Percentiles rank a stretch among this genome's conserved stretches.
These are phyloP conservation scores for Exophiala sideris DNA, from an alignment of 2,329 filamentous ascomycete species.

Conservation along the genomic window DNA sequence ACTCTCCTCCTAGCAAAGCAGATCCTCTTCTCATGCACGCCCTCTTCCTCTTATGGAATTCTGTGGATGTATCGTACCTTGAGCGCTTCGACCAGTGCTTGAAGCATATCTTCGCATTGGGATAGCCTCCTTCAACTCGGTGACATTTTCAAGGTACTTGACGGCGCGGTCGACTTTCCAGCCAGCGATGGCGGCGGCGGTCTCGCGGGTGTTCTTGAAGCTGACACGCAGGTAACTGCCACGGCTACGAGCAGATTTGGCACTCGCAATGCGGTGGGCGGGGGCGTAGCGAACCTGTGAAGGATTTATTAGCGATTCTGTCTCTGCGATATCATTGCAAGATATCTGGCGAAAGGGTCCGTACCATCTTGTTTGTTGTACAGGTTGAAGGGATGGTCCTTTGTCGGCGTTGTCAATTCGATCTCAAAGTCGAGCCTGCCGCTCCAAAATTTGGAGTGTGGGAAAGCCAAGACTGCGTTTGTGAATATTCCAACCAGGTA, in stretches of 20 bases:
- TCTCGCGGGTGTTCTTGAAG: slow-evolving; percentile 99
- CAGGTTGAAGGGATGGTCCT: slow-evolving; percentile 21
- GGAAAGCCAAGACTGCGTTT: slow-evolving; percentile 16
- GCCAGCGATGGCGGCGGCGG: slow-evolving; percentile 98
- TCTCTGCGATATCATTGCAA: not conserved
- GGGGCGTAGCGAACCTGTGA: slow-evolving; percentile 90
- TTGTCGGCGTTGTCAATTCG: slow-evolving; percentile 20
- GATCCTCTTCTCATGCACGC: slow-evolving; percentile 1
- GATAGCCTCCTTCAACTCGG: slow-evolving; percentile 94
- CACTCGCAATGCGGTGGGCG: slow-evolving; percentile 71
- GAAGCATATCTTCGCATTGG: slow-evolving; percentile 98
- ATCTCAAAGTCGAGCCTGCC: slow-evolving; percentile 11
- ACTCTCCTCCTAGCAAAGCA: not conserved
- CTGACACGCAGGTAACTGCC: slow-evolving; percentile 98
- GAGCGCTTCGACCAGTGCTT: slow-evolving; percentile 89
- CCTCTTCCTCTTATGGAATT: slow-evolving; percentile 31
- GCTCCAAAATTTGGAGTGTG: slow-evolving; percentile 18
- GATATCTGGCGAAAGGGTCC: not conserved
- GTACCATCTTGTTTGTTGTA: slow-evolving; percentile 26
- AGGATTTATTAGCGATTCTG: slow-evolving; percentile 10
- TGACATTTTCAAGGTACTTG: slow-evolving; percentile 96
- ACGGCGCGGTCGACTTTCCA: slow-evolving; percentile 96
- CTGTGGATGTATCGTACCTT: slow-evolving; percentile 67
- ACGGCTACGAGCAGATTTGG: slow-evolving; percentile 95
- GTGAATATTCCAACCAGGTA: not conserved